phyloP scores from a whole-genome alignment of 805 yeast species.

The Nakazawaea siamensis region DNA sequence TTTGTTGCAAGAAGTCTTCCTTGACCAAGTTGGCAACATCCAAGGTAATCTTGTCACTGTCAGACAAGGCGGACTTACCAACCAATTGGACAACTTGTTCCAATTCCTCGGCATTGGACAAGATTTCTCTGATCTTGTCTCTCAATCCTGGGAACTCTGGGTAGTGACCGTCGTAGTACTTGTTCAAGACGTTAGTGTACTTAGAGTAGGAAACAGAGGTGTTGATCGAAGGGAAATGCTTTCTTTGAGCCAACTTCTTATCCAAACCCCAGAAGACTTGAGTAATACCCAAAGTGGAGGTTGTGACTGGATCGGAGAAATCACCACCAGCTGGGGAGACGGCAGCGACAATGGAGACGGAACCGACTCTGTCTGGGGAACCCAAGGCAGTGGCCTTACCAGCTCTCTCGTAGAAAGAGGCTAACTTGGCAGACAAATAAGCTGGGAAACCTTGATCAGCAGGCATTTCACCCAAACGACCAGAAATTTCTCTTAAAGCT shows the following conservation, averaged over 20 bases:
- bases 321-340: slow-evolving; percentile 99
- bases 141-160: slow-evolving; percentile 90
- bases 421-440: slow-evolving; percentile 95
- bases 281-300: slow-evolving; percentile 97
- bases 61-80: slow-evolving; percentile 96
- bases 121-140: slow-evolving; percentile 86
- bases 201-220: slow-evolving; percentile 95
- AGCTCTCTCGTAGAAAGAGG: slow-evolving; percentile 99
- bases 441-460: slow-evolving; percentile 99
- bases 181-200: slow-evolving; percentile 80
- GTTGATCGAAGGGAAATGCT: slow-evolving; percentile 98
- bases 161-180: slow-evolving; percentile 76
- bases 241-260: slow-evolving; percentile 98
- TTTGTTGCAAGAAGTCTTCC: slow-evolving; percentile 98
- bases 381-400: slow-evolving; percentile 95
- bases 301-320: slow-evolving; percentile 99
- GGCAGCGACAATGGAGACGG: slow-evolving; percentile 99
- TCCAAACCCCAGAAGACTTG: slow-evolving; percentile 99
- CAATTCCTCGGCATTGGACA: slow-evolving; percentile 95
- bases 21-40: slow-evolving; percentile 89
- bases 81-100: slow-evolving; percentile 99
- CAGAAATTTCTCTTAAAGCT: slow-evolving; percentile 98
- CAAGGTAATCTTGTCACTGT: slow-evolving; percentile 91
- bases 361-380: slow-evolving; percentile 92
- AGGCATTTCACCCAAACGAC: slow-evolving; percentile 99